Percentiles rank a stretch among this genome's conserved stretches.
Evolutionary conservation across 73 alveolate genomes (phyloP).

Genomic region (Paraurostyla sp.): DNA sequence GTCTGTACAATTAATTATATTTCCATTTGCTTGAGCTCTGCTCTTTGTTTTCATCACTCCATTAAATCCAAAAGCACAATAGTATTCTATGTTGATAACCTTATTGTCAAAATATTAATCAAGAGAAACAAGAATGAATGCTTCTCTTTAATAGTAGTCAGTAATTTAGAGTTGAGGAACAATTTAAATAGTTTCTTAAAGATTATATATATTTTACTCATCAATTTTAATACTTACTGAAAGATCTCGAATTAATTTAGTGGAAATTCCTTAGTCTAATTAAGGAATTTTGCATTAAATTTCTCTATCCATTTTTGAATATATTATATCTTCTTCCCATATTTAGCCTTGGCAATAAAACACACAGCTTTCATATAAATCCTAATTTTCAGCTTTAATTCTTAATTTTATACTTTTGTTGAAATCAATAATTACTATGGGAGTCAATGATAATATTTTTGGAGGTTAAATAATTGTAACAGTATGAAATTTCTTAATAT

Average conservation of each 20-base stretch:
- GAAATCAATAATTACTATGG: neutral
- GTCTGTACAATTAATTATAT: neutral
- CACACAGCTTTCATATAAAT: neutral
- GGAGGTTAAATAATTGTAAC: no score
- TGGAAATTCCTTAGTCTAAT: no score
- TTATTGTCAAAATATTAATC: neutral
- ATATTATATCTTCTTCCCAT: neutral
- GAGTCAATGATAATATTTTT: no score
- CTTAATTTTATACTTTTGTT: neutral
- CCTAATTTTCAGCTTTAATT: neutral
- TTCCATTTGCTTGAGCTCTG: neutral
- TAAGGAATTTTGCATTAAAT: neutral
- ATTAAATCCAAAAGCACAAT: conserved; percentile 9
- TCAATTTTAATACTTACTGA: neutral
- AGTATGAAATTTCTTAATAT: no score
- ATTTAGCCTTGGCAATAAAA: neutral
- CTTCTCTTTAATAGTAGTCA: neutral
- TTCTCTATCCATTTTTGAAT: no score
- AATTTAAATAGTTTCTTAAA: neutral
- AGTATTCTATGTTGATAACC: neutral
- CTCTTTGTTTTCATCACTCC: no score
- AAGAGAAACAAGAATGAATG: neutral
- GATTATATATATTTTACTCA: neutral
- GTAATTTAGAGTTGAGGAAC: neutral
- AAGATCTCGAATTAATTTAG: neutral